These are phyloP conservation scores for Magnusiomyces ingens DNA, from an alignment of 1,139 yeast genomes.

Conservation along the genomic window DNA sequence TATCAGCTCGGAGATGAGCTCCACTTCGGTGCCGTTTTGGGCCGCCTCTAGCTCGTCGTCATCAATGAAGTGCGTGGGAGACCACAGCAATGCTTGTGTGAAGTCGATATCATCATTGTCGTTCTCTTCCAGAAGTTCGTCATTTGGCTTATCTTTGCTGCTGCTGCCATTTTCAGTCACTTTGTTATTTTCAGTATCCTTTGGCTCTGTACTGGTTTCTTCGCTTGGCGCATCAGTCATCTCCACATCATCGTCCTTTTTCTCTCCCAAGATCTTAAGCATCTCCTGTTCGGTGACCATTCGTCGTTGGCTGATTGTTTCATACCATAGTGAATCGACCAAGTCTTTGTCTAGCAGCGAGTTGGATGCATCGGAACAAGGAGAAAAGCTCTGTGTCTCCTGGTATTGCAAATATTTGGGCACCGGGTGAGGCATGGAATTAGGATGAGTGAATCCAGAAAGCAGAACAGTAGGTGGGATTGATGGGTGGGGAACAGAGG, in stretches of 20 bases:
- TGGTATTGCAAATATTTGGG: slow-evolving; percentile 76
- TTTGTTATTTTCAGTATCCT: slow-evolving; percentile 3
- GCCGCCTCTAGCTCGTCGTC: slow-evolving; percentile 50
- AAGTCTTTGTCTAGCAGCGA: slow-evolving; percentile 58
- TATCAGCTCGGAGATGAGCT: slow-evolving; percentile 50
- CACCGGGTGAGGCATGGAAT: slow-evolving; percentile 74
- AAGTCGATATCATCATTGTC: slow-evolving; percentile 32
- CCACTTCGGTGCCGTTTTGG: slow-evolving; percentile 41
- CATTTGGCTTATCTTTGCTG: slow-evolving; percentile 22
- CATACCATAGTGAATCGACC: slow-evolving; percentile 71
- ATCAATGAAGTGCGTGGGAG: slow-evolving; percentile 45
- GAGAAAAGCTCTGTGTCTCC: slow-evolving; percentile 63
- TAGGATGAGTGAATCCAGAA: slow-evolving; percentile 73
- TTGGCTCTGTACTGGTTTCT: slow-evolving; percentile 12
- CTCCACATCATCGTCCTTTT: slow-evolving; percentile 15
- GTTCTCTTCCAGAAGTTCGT: slow-evolving; percentile 7
- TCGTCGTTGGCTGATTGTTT: slow-evolving; percentile 44
- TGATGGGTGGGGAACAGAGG: slow-evolving; percentile 56
- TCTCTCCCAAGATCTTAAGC: slow-evolving; percentile 12
- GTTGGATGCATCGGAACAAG: slow-evolving; percentile 62
- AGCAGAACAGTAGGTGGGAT: slow-evolving; percentile 61
- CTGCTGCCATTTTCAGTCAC: slow-evolving; percentile 6
- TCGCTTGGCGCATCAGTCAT: slow-evolving; percentile 14
- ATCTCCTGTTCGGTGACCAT: slow-evolving; percentile 21
- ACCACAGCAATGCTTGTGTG: slow-evolving; percentile 48